Evolutionary conservation across 2,329 filamentous ascomycete species (phyloP).

Genomic region (Monilinia fructicola): DNA sequence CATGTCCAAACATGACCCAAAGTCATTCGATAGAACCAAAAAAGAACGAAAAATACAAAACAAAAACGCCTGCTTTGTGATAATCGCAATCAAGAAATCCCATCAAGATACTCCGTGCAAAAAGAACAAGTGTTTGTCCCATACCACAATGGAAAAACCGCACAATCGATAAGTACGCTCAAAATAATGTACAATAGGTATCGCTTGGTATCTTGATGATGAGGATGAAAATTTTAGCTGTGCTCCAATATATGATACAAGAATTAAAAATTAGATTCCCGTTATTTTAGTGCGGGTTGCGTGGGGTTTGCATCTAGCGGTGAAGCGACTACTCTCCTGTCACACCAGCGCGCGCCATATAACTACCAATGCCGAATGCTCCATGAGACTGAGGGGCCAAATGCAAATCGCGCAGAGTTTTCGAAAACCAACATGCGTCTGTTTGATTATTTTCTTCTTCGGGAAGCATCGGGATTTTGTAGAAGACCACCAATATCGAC

Average conservation of each 20-base stretch:
- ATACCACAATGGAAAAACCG: background rate
- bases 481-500: conserved; percentile 63
- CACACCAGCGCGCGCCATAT: background rate
- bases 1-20: background rate
- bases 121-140: conserved; percentile 1
- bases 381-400: background rate
- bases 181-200: conserved; percentile 13
- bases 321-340: background rate
- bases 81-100: background rate
- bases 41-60: no score
- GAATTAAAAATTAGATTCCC: conserved; percentile 3
- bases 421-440: background rate
- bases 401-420: background rate
- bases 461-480: conserved; percentile 51
- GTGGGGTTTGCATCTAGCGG: background rate
- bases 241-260: conserved; percentile 17
- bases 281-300: background rate
- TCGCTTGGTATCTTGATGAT: conserved; percentile 5
- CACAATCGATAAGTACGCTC: background rate
- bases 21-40: background rate
- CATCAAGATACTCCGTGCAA: background rate
- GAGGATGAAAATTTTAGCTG: background rate
- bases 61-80: background rate
- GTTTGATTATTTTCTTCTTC: conserved; percentile 15
- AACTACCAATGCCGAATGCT: background rate